Percentiles rank a stretch among this genome's conserved stretches.
Evolutionary conservation across 2,329 filamentous ascomycete genomes (phyloP).

Genomic region (Intubia oerlemansii): DNA sequence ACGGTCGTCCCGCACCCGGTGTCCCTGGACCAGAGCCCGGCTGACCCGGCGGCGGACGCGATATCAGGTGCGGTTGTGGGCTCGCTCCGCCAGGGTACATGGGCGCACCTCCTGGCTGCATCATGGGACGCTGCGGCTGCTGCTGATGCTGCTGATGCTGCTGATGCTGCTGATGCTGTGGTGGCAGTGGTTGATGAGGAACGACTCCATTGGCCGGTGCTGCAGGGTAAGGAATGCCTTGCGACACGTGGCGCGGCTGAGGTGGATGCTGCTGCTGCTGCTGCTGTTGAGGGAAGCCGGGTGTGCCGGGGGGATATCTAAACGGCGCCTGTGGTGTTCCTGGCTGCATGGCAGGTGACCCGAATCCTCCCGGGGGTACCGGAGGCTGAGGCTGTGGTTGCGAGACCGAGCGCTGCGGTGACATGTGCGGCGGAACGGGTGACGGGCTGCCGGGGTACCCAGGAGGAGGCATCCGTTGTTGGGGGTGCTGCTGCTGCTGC

Average conservation of each 20-base stretch:
- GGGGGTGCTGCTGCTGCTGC: no score
- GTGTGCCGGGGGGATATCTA: constrained; percentile 13
- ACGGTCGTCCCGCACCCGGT: constrained; percentile 2
- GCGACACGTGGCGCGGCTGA: constrained; percentile 10
- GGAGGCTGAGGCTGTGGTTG: constrained; percentile 14
- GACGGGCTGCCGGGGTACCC: no score
- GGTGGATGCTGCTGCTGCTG: constrained; percentile 14
- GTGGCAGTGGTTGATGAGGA: constrained; percentile 14
- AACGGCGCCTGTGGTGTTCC: constrained; percentile 19
- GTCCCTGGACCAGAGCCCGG: no score
- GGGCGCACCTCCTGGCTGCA: no score
- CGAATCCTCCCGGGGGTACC: no score
- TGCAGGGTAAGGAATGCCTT: constrained; percentile 11
- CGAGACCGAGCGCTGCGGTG: constrained; percentile 8
- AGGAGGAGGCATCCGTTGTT: no score
- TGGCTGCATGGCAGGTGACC: no score
- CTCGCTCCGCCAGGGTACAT: no score
- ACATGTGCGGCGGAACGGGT: constrained; percentile 5
- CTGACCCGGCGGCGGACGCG: constrained; percentile 2
- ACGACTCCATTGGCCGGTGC: constrained; percentile 23
- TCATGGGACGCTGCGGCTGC: no score
- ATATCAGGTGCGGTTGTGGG: constrained; percentile 3
- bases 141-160: constrained; percentile 14
- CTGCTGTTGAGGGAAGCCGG: constrained; percentile 8
- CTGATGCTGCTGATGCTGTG: constrained; percentile 18